Percentiles rank a stretch among this genome's conserved stretches.
These are phyloP conservation scores for Olyra latifolia DNA, from an alignment of 176 grass and related monocot species.

Conservation along the genomic window DNA sequence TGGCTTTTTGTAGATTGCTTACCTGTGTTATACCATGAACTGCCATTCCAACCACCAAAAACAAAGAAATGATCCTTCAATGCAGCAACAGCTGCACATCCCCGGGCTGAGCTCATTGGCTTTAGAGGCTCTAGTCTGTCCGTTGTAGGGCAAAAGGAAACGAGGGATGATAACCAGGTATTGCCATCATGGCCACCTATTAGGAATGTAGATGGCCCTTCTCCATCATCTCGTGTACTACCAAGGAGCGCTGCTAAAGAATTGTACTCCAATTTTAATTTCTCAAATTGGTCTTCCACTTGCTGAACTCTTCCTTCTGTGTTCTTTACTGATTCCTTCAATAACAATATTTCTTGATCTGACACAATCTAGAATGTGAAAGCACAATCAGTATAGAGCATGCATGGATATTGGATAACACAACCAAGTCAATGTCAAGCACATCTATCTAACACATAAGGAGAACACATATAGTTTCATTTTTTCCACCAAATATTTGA, in stretches of 20 bases:
- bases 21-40: constrained; percentile 54
- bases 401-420: constrained; percentile 3
- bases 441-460: background rate
- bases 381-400: constrained; percentile 26
- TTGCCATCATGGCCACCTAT: constrained; percentile 67
- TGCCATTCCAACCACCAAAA: constrained; percentile 69
- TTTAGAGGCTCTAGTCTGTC: constrained; percentile 57
- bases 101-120: constrained; percentile 59
- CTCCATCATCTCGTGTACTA: constrained; percentile 2
- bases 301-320: constrained; percentile 54
- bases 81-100: constrained; percentile 59
- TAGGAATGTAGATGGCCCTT: constrained; percentile 51
- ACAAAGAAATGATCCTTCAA: constrained; percentile 60
- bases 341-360: constrained; percentile 61
- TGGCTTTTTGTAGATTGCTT: background rate
- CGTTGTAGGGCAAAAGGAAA: constrained; percentile 56
- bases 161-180: constrained; percentile 63
- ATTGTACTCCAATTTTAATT: constrained; percentile 49
- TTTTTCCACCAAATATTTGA: background rate
- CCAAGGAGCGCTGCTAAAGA: constrained; percentile 32
- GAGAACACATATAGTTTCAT: background rate
- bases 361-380: constrained; percentile 54
- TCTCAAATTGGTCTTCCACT: constrained; percentile 51
- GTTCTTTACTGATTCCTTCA: constrained; percentile 52
- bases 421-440: constrained; percentile 18